Evolutionary conservation across 306 rosid species (phyloP).

Genomic region (Quercus agrifolia): DNA sequence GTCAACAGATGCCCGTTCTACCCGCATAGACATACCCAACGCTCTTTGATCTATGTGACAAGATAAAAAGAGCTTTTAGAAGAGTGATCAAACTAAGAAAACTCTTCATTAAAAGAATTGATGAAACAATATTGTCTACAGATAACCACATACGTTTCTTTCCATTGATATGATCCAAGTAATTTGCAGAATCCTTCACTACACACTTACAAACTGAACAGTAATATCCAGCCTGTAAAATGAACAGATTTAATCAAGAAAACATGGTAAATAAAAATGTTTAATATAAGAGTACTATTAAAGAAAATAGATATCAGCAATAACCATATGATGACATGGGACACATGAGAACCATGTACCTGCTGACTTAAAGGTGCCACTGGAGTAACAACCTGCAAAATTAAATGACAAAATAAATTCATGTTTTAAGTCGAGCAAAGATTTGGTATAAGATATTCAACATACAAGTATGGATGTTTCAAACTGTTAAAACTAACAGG

Average conservation of each 20-base stretch:
- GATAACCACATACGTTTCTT: conserved; percentile 79
- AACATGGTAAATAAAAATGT: background rate
- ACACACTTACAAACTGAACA: conserved; percentile 98
- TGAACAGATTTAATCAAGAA: conserved; percentile 5
- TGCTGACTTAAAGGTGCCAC: conserved; percentile 98
- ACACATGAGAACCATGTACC: conserved; percentile 44
- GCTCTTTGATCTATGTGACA: conserved; percentile 81
- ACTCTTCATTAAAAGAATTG: background rate
- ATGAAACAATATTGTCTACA: background rate
- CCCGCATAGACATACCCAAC: conserved; percentile 99
- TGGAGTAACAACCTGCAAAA: conserved; percentile 94
- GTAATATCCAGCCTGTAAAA: conserved; percentile 87
- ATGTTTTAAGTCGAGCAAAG: background rate
- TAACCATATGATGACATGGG: background rate
- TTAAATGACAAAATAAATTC: background rate
- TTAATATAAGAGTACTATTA: background rate
- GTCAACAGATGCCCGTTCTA: conserved; percentile 86
- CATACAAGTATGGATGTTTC: background rate
- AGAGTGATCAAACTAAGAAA: conserved; percentile 3
- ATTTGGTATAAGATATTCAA: background rate
- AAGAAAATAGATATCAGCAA: background rate
- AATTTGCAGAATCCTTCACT: conserved; percentile 97
- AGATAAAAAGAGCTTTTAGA: conserved; percentile 16
- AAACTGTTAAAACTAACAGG: background rate
- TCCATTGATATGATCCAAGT: conserved; percentile 98